Evolutionary conservation across 805 yeast species (phyloP).

Genomic region (Metschnikowia koreensis): DNA sequence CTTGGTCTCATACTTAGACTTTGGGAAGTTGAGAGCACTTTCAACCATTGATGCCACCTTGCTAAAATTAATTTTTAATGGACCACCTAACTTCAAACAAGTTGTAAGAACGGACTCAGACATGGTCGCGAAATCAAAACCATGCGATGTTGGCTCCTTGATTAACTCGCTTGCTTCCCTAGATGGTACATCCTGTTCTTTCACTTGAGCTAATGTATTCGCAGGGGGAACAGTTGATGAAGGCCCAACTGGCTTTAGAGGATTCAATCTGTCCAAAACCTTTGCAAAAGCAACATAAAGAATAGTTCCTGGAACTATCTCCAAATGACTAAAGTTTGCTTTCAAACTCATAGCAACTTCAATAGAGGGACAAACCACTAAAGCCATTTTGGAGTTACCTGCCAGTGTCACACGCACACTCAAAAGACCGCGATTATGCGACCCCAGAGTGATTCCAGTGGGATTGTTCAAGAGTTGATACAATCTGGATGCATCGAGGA

Average conservation of each 20-base stretch:
- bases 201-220: background rate
- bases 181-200: background rate
- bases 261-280: constrained; percentile 36
- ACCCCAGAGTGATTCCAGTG: constrained; percentile 35
- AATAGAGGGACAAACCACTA: constrained; percentile 69
- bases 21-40: constrained; percentile 33
- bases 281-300: constrained; percentile 85
- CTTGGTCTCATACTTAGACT: constrained; percentile 49
- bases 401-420: constrained; percentile 42
- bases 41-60: constrained; percentile 48
- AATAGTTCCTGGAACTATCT: constrained; percentile 73
- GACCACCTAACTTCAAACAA: constrained; percentile 7
- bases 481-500: constrained; percentile 51
- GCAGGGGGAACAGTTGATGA: background rate
- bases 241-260: background rate
- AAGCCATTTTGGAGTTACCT: constrained; percentile 25
- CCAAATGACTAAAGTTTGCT: constrained; percentile 76
- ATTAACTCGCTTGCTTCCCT: background rate
- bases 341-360: constrained; percentile 80
- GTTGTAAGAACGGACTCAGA: constrained; percentile 6
- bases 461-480: constrained; percentile 32
- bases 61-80: constrained; percentile 25
- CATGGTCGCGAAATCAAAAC: background rate
- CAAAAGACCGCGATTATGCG: constrained; percentile 65
- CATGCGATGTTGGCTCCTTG: background rate